These are phyloP conservation scores for Thalassia testudinum DNA, from an alignment of 116 monocot species.

Conservation along the genomic window DNA sequence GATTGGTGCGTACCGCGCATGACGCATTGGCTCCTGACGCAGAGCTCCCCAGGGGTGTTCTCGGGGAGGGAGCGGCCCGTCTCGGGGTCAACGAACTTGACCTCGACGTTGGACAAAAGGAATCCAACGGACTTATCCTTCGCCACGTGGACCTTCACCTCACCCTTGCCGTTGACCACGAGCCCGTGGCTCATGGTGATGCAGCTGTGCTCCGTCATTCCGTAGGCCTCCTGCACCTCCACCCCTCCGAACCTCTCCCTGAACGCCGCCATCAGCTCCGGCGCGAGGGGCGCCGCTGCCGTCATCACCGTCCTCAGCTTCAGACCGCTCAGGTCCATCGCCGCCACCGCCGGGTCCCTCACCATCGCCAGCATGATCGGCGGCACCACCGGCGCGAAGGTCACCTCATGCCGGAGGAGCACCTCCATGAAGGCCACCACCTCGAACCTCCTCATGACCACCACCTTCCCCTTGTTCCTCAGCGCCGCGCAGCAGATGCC, in stretches of 20 bases:
- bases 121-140: slow-evolving; percentile 83
- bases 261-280: slow-evolving; percentile 57
- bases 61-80: slow-evolving; percentile 39
- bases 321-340: slow-evolving; percentile 41
- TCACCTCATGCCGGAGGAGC: slow-evolving; percentile 50
- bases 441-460: slow-evolving; percentile 69
- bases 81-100: slow-evolving; percentile 72
- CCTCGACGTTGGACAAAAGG: slow-evolving; percentile 80
- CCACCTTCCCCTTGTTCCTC: slow-evolving; percentile 71
- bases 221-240: slow-evolving; percentile 62
- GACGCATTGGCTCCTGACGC: slow-evolving; percentile 79
- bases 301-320: slow-evolving; percentile 75
- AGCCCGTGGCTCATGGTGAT: slow-evolving; percentile 61
- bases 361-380: slow-evolving; percentile 93
- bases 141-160: slow-evolving; percentile 6
- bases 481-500: slow-evolving; percentile 83
- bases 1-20: slow-evolving; percentile 32
- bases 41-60: slow-evolving; percentile 61
- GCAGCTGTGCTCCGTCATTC: slow-evolving; percentile 95
- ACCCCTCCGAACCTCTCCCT: slow-evolving; percentile 61
- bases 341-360: slow-evolving; percentile 41
- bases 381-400: slow-evolving; percentile 82
- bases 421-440: slow-evolving; percentile 36
- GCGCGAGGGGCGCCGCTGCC: slow-evolving; percentile 79
- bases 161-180: neutral